Evolutionary conservation across 495 filamentous ascomycete species (phyloP), one percentile per base, ranked within the genome.

Genomic region (Pseudevernia furfuracea): DNA sequence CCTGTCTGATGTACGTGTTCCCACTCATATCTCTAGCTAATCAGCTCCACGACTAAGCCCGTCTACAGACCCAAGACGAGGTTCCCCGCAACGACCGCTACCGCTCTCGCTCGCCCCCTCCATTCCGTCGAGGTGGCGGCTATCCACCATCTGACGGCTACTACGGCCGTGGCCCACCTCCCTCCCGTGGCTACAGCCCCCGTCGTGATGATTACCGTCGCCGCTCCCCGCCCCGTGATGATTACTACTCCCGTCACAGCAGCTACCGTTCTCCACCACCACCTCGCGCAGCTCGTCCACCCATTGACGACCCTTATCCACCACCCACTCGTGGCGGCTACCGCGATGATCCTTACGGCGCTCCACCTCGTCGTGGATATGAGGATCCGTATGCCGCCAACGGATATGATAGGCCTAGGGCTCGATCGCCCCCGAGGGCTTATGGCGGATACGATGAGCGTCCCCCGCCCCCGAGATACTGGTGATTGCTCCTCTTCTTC

Each of bases 201-300:
- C 78, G 66, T 63, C 78, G 69, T 58, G 87, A 88, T 62, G 90
- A 88, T 65, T 96, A 95, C 75, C 91, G 92, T 73, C 91, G 94
- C 71, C 84, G 92, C 62, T 89, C 89, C 62, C 87, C 89, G 43
- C 78, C 88, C 48, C 88, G 90, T 59, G 85, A 89, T 63, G 93
- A 95, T 70, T 92, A 96, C 73, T 92, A 97, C 70, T 84, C 88
- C 56, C 84, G 87, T 61, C 82, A 85, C 68, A 83, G 88, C 52
- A 92, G 92, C 74, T 87, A 74, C 64, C 79, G 82, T 21, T 80
- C 78, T 67, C 81, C 90, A 34, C 89, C 91, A 25, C 89, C 84
- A 34, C 82, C 86, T 66, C 65, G 68, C 46, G 65, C 59, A 21
- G 78, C 72, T 60, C 79, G 87, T 66, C 88, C 89, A 66, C 79